Evolutionary conservation across 169 alveolate species (phyloP).

Genomic region (Pseudocohnilembus persalinus): DNA sequence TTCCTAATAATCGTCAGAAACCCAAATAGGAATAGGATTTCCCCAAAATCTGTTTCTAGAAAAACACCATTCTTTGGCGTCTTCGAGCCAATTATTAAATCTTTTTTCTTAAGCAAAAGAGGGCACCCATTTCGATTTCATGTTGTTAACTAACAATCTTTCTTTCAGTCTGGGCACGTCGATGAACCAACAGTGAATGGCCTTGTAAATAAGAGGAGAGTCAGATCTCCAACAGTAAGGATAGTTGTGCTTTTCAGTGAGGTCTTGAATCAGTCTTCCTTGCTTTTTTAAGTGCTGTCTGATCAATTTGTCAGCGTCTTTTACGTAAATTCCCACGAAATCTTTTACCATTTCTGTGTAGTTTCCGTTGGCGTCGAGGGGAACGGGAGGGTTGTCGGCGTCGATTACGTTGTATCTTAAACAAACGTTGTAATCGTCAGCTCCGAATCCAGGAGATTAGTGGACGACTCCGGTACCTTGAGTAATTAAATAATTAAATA

Average conservation of each 20-base stretch:
- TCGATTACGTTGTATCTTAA: slow-evolving; percentile 66
- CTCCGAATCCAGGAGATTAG: slow-evolving; percentile 97
- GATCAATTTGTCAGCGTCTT: slow-evolving; percentile 96
- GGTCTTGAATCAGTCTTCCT: slow-evolving; percentile 83
- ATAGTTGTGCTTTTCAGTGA: slow-evolving; percentile 92
- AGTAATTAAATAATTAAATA: too few species aligned
- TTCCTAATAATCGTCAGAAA: slow-evolving; percentile 93
- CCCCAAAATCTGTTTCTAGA: slow-evolving; percentile 99
- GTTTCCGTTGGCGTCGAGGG: slow-evolving; percentile 92
- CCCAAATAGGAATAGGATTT: slow-evolving; percentile 98
- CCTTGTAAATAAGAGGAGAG: slow-evolving; percentile 98
- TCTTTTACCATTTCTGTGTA: slow-evolving; percentile 85
- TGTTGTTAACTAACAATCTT: slow-evolving; percentile 87
- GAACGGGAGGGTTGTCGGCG: slow-evolving; percentile 89
- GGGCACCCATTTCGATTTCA: slow-evolving; percentile 95
- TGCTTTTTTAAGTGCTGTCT: slow-evolving; percentile 84
- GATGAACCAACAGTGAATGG: slow-evolving; percentile 98
- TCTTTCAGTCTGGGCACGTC: slow-evolving; percentile 95
- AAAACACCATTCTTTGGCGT: slow-evolving; percentile 99
- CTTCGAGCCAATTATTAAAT: slow-evolving; percentile 99
- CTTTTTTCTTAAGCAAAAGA: slow-evolving; percentile 95
- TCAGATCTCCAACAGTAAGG: slow-evolving; percentile 99
- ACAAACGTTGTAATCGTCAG: slow-evolving; percentile 90
- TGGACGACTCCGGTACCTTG: slow-evolving; percentile 99
- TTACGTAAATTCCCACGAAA: slow-evolving; percentile 89